Conservation (phyloP, 805 yeast species). For the Lipomyces yamadae region DNA sequence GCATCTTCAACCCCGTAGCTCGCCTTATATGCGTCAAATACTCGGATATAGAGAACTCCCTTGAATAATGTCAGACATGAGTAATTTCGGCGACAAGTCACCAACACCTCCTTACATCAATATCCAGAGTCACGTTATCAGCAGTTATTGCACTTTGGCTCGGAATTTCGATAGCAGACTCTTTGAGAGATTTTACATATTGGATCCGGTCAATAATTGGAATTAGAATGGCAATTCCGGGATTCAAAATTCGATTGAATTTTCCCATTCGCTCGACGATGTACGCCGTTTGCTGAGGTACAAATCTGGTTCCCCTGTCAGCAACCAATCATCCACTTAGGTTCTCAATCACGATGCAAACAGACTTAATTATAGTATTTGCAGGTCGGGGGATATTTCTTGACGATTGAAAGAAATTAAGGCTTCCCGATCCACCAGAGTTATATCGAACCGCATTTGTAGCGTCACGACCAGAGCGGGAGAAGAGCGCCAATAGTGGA, state of each 20-base stretch:
- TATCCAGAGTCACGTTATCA: constrained; percentile 81
- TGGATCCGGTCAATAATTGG: constrained; percentile 78
- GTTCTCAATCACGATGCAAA: not conserved
- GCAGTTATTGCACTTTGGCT: constrained; percentile 83
- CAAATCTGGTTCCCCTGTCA: constrained; percentile 54
- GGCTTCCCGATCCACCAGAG: constrained; percentile 6
- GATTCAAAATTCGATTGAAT: constrained; percentile 68
- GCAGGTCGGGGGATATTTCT: constrained; percentile 20
- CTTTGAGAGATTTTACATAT: constrained; percentile 82
- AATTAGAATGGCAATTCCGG: constrained; percentile 74
- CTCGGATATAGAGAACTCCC: constrained; percentile 78
- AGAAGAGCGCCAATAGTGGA: not conserved
- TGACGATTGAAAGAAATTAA: constrained; percentile 21
- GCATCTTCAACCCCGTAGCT: constrained; percentile 88
- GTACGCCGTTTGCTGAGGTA: constrained; percentile 92
- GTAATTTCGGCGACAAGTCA: not conserved
- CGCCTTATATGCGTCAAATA: constrained; percentile 81
- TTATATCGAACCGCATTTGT: not conserved
- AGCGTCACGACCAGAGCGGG: not conserved
- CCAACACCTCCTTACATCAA: constrained; percentile 52
- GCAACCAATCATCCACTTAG: not conserved
- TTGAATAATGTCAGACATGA: not conserved
- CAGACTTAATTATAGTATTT: constrained; percentile 32
- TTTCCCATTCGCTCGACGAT: constrained; percentile 90
- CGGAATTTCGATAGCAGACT: constrained; percentile 83